phyloP scores from a whole-genome alignment of 2,329 filamentous ascomycete genomes.

The Claviceps maximensis region DNA sequence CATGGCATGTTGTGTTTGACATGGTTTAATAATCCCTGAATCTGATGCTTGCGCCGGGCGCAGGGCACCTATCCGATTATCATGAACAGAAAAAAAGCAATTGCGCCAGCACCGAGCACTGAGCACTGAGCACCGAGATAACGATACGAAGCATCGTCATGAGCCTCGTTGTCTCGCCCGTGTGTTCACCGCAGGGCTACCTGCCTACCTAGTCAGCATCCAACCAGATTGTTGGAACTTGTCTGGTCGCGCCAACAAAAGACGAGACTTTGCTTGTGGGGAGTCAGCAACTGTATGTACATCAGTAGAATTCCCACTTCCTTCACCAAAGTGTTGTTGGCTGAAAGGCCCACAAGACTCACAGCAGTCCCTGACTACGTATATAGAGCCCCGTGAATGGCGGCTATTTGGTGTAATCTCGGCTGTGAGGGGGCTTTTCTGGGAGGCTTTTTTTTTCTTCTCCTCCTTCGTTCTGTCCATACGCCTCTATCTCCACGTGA shows the following conservation, averaged over 20 bases:
- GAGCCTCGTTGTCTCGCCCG: neutral
- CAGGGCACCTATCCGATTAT: neutral
- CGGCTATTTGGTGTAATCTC: neutral
- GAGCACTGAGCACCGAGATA: neutral
- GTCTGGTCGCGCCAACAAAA: neutral
- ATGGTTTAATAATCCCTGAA: neutral
- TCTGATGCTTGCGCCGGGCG: neutral
- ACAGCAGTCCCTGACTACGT: neutral
- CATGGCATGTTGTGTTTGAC: neutral
- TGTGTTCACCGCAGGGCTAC: neutral
- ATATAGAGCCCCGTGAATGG: neutral
- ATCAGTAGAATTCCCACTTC: neutral
- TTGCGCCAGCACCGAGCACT: neutral
- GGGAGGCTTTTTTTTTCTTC: neutral
- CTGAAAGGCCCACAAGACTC: too few relatives aligned
- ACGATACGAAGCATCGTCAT: neutral
- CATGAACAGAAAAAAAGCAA: neutral
- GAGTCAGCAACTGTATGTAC: neutral
- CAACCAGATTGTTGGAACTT: neutral
- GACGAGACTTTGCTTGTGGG: neutral
- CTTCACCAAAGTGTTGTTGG: too few relatives aligned
- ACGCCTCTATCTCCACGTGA: slow-evolving; percentile 1
- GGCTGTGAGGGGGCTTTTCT: neutral
- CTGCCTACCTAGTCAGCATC: neutral
- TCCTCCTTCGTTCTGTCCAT: neutral